Evolutionary conservation across 345 rosid species (phyloP), one percentile per base, ranked within the genome.

Genomic region (Streptanthus diversifolius): DNA sequence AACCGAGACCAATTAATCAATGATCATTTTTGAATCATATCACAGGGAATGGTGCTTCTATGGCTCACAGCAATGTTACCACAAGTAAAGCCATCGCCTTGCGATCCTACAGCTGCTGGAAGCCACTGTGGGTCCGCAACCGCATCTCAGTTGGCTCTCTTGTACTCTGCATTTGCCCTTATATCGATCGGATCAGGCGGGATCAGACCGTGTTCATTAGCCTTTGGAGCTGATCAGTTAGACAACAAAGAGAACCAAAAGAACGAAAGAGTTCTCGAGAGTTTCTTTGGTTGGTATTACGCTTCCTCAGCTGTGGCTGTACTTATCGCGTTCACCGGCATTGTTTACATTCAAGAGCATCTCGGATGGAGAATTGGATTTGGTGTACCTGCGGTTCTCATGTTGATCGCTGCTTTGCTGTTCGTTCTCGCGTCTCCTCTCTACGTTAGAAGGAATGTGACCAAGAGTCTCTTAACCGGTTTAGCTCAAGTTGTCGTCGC

Each of bases 31-130:
- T 60, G 21, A 75, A 51, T 33, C 12, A 55, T 75, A 22, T 52
- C 44, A 48, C 81, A 89, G 95, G 95, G 95, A 51, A 89, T 81
- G 83, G 68, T 78, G 36, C 82, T 90, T 7, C 56, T 92, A 17
- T 92, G 98, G 98, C 47, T 85, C 57, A 90, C 96, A 5, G 83
- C 87, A 0, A 78, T 86, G 86, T 63, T 89, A 67, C 90, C 90
- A 36, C 77, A 66, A 76, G 77, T 81, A 52, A 86, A 76, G 77
- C 92, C 96, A 70, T 74, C 85, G 0, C 74, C 83, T n/a, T 86
- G 89, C 36, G 72, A 78, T 54, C 74, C 25, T 14, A 19, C 54
- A 22, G 35, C 70, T 1, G 75, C 49, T 3, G 63, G 61, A 27
- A 73, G 19, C 71, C 57, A 75, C 7, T 87, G 98, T 79, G 66